Base-by-base conservation (phyloP, 192 early-diverging fungal genomes). In the Umbelopsis sp. region DNA sequence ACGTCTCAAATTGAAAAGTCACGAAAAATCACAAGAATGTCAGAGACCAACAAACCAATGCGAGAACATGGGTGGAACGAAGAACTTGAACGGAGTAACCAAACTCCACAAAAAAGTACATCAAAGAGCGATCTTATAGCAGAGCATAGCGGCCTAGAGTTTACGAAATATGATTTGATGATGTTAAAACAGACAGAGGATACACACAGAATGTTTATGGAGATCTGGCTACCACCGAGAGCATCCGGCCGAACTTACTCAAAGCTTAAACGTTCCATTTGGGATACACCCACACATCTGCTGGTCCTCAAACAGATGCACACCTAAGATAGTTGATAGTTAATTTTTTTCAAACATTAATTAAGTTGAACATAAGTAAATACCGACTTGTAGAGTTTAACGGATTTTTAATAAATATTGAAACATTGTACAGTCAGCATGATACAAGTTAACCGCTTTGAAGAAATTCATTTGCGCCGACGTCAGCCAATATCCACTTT, bases 171-270 rank as follows among this genome's bases (percentile, higher is more conserved):
- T 4, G 32, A 36, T 20, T 34, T 62, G 14, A 29, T 14, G 20
- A 4, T 32, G 25, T 3, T 62, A 5, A 62, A 14, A 20, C 26
- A 62, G 31, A 16, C 56, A 16, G 56, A 62, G 31, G 56, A 62
- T 11, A 34, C 56, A 8, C 56, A 62, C 29, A 62, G 56, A 14
- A 62, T 62, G 56, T 62, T 62, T 62, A 62, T 62, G 56, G 26
- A 22, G 31, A 14, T 62, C n/a, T 62, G 56, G 56, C 26, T 62
- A 34, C 56, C 56, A 34, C 29, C 56, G 17, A 62, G 56, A 17
- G 31, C 56, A 8, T 62, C 56, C 29, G 34, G 17, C 17, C 7
- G 29, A 2, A 16, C 29, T 3, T 34, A 11, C 1, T 12, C 56
- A 0, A 62, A 34, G 56, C 31, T 26, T 2, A 62, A 62, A n/a